Percentiles rank a stretch among this genome's conserved stretches.
phyloP scores from a whole-genome alignment of 1,139 yeast genomes.

The Blastobotrys indianensis region DNA sequence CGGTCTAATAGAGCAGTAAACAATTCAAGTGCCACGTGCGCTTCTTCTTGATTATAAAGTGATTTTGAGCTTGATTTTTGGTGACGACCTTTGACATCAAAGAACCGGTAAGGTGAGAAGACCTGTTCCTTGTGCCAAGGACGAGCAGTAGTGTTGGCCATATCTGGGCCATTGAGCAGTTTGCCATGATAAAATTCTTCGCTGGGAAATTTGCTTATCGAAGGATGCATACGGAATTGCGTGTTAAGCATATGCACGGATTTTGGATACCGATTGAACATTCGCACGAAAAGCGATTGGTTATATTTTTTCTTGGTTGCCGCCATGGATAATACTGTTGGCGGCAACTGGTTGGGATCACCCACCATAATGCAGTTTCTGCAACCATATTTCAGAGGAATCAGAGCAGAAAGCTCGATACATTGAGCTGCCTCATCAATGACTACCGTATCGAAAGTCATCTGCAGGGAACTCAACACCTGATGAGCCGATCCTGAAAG shows the following conservation, averaged over 20 bases:
- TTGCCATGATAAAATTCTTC: conserved; percentile 68
- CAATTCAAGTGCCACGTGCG: conserved; percentile 63
- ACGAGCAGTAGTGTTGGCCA: conserved; percentile 52
- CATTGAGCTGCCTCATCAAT: conserved; percentile 98
- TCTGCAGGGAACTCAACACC: conserved; percentile 64
- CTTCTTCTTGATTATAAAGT: conserved; percentile 64
- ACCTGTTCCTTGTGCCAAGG: conserved; percentile 61
- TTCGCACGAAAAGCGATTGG: conserved; percentile 88
- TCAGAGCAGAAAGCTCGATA: conserved; percentile 86
- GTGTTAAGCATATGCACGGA: conserved; percentile 74
- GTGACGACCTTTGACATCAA: conserved; percentile 63
- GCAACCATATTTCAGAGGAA: conserved; percentile 91
- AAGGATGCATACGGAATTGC: conserved; percentile 99
- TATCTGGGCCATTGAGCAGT: conserved; percentile 68
- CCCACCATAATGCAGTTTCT: conserved; percentile 95
- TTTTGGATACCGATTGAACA: conserved; percentile 63
- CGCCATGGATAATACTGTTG: conserved; percentile 90
- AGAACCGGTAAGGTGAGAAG: conserved; percentile 74
- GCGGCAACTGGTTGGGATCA: conserved; percentile 97
- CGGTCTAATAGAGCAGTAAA: conserved; percentile 30
- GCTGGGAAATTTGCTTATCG: conserved; percentile 82
- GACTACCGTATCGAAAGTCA: conserved; percentile 85
- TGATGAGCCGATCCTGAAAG: conserved; percentile 94
- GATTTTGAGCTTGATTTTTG: conserved; percentile 64
- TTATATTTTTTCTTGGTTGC: conserved; percentile 80